Conservation (phyloP, 2,329 filamentous ascomycete species). For the Neospermospora avenae region DNA sequence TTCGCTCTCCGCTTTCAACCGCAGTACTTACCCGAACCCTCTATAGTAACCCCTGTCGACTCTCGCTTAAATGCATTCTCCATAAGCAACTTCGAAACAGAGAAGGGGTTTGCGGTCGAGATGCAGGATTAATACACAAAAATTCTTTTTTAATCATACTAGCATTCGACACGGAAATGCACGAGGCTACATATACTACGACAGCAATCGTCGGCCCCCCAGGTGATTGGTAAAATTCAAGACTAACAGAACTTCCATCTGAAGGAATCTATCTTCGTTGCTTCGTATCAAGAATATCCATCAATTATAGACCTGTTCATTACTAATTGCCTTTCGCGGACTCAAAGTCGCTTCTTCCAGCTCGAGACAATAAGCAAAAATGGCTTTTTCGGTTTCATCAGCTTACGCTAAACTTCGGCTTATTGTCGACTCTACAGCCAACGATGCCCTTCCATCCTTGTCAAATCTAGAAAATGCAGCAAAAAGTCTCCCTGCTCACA, state of each 20-base stretch:
- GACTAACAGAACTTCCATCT: not conserved
- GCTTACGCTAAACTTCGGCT: slow-evolving; percentile 26
- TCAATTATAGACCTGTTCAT: not conserved
- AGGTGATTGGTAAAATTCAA: not conserved
- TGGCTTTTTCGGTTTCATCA: slow-evolving; percentile 28
- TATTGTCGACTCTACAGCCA: slow-evolving; percentile 21
- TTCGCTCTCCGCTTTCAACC: not conserved
- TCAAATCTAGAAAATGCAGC: slow-evolving; percentile 22
- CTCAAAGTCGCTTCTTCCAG: not conserved
- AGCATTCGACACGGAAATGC: not conserved
- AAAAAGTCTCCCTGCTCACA: slow-evolving; percentile 33
- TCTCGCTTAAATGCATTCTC: not conserved
- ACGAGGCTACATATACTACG: not conserved
- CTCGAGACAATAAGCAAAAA: not conserved
- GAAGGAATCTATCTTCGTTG: not conserved
- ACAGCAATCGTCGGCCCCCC: not conserved
- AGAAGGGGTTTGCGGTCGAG: not conserved
- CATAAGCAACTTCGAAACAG: not conserved
- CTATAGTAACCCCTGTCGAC: not conserved
- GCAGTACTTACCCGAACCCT: not conserved
- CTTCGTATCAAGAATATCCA: not conserved
- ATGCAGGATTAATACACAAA: not conserved
- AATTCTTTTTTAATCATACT: not conserved
- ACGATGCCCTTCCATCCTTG: slow-evolving; percentile 28
- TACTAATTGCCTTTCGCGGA: not conserved